These are phyloP conservation scores for Penstemon davidsonii DNA, from an alignment of 257 asterid species.

Conservation along the genomic window DNA sequence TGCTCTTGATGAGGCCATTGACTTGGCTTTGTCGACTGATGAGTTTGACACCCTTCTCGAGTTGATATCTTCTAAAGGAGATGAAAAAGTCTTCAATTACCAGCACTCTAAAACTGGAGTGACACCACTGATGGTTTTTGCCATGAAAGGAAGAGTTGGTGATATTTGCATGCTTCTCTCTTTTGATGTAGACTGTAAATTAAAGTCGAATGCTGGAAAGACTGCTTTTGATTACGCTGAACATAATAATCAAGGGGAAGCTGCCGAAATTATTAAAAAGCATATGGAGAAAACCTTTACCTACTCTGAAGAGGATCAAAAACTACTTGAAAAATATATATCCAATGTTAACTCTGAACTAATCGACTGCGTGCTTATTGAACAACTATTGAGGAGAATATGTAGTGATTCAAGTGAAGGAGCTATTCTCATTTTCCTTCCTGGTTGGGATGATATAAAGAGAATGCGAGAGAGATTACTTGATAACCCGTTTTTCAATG, in stretches of 20 bases:
- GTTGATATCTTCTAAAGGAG: slow-evolving; percentile 60
- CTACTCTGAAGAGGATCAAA: slow-evolving; percentile 45
- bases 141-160: slow-evolving; percentile 71
- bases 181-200: slow-evolving; percentile 63
- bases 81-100: slow-evolving; percentile 51
- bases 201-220: slow-evolving; percentile 54
- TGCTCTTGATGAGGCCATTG: slow-evolving; percentile 84
- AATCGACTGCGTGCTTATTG: slow-evolving; percentile 77
- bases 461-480: slow-evolving; percentile 58
- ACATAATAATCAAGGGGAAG: slow-evolving; percentile 51
- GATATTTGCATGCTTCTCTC: slow-evolving; percentile 91
- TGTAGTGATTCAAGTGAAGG: slow-evolving; percentile 70
- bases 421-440: slow-evolving; percentile 89
- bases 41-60: slow-evolving; percentile 75
- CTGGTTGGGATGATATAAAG: slow-evolving; percentile 95
- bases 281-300: slow-evolving; percentile 54
- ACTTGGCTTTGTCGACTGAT: slow-evolving; percentile 57
- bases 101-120: slow-evolving; percentile 77
- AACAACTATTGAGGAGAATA: slow-evolving; percentile 66
- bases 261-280: slow-evolving; percentile 62
- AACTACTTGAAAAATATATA: slow-evolving; percentile 69
- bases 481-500: slow-evolving; percentile 62
- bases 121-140: slow-evolving; percentile 87
- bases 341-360: slow-evolving; percentile 65
- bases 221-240: slow-evolving; percentile 82